A percentile compares a stretch with the other conserved stretches of the same genome.
These are phyloP conservation scores for Raphanus raphanistrum DNA, from an alignment of 345 rosid genomes.

Conservation along the genomic window DNA sequence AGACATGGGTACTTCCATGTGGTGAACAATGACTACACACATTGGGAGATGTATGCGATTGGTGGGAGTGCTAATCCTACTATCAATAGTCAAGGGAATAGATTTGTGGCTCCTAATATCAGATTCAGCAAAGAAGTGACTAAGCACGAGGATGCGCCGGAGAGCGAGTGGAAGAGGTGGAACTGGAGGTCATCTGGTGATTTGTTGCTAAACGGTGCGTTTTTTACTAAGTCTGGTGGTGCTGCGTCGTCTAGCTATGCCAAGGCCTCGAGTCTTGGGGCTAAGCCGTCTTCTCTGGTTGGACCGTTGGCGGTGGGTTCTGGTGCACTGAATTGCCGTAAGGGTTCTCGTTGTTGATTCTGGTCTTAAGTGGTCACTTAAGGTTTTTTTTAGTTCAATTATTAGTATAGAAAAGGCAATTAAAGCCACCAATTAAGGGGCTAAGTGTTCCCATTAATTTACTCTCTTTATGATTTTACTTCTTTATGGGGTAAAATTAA, in stretches of 20 bases:
- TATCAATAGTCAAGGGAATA: neutral
- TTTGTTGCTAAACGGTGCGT: constrained; percentile 1
- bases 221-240: neutral
- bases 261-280: neutral
- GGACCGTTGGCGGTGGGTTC: neutral
- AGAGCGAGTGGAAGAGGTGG: neutral
- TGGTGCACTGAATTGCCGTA: neutral
- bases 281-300: neutral
- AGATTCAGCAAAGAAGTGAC: neutral
- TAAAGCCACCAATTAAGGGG: constrained; percentile 37
- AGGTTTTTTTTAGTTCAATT: neutral
- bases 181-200: neutral
- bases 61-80: neutral
- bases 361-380: neutral
- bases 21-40: neutral
- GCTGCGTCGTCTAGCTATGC: neutral
- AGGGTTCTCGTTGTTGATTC: neutral
- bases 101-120: neutral
- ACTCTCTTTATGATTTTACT: neutral
- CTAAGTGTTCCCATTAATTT: neutral
- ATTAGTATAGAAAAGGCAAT: constrained; percentile 33
- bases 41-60: neutral
- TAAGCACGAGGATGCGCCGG: constrained; percentile 1
- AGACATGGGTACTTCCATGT: constrained; percentile 4
- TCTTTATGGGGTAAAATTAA: constrained; percentile 12